phyloP scores from a whole-genome alignment of 2,329 filamentous ascomycete species.

The Penicillium sp. region DNA sequence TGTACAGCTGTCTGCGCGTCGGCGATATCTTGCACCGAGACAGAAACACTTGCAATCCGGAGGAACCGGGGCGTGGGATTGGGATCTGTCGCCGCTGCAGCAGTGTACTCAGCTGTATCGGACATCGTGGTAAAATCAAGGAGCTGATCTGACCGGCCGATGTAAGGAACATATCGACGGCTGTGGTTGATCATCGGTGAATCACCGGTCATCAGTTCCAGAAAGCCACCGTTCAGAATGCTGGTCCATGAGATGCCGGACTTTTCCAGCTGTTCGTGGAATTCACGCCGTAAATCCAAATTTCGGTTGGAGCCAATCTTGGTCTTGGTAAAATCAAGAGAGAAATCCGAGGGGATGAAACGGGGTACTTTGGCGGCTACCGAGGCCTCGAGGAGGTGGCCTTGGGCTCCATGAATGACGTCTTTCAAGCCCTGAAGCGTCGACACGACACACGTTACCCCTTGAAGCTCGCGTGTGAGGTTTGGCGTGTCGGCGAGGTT shows the following conservation, averaged over 20 bases:
- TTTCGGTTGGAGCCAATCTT: slow-evolving; percentile 11
- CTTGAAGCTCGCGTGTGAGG: slow-evolving; percentile 8
- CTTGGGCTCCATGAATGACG: slow-evolving; percentile 8
- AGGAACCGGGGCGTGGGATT: slow-evolving; percentile 10
- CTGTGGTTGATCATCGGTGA: slow-evolving; percentile 10
- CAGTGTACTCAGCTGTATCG: slow-evolving; percentile 11
- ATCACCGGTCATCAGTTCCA: slow-evolving; percentile 11
- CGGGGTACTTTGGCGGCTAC: slow-evolving; percentile 9
- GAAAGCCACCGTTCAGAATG: slow-evolving; percentile 12
- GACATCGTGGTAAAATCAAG: slow-evolving; percentile 11
- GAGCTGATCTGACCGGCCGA: slow-evolving; percentile 5
- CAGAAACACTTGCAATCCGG: slow-evolving; percentile 9
- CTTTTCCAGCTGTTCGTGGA: slow-evolving; percentile 4
- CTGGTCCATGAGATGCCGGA: slow-evolving; percentile 13
- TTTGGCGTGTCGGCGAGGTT: slow-evolving; percentile 3
- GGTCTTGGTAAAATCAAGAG: slow-evolving; percentile 13
- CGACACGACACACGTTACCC: slow-evolving; percentile 8
- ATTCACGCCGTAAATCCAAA: slow-evolving; percentile 10
- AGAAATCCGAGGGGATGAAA: slow-evolving; percentile 13
- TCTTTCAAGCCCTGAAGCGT: slow-evolving; percentile 11
- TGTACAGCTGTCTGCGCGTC: slow-evolving; percentile 7
- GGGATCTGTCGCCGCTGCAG: slow-evolving; percentile 7
- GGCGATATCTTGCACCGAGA: slow-evolving; percentile 7
- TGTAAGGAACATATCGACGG: slow-evolving; percentile 7
- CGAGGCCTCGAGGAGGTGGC: slow-evolving; percentile 9